Conservation (phyloP, 768 basidiomycete species). For the Erythrobasidium yunnanense region DNA sequence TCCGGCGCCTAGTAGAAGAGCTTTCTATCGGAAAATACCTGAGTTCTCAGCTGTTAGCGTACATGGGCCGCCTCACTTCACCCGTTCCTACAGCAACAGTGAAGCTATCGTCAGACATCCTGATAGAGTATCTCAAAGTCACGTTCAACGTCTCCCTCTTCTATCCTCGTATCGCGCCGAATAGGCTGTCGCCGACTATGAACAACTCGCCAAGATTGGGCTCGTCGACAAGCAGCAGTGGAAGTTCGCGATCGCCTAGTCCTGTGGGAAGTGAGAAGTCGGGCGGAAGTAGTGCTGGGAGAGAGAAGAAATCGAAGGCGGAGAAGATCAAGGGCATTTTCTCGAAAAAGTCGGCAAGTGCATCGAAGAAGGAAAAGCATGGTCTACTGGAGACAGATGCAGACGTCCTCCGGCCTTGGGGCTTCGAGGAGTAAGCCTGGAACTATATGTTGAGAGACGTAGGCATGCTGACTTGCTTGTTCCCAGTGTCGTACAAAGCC, state of each 20-base stretch:
- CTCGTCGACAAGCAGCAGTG: not conserved
- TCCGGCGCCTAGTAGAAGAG: slow-evolving; percentile 25
- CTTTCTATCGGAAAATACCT: slow-evolving; percentile 22
- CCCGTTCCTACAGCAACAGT: not conserved
- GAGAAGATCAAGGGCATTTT: slow-evolving; percentile 23
- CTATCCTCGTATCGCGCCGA: slow-evolving; percentile 25
- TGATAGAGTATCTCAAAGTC: slow-evolving; percentile 37
- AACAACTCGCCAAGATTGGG: not conserved
- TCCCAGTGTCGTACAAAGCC: not conserved
- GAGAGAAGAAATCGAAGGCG: not conserved
- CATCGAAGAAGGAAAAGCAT: not conserved
- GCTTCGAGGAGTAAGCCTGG: slow-evolving; percentile 13
- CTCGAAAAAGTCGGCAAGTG: not conserved
- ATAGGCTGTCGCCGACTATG: not conserved
- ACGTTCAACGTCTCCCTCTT: slow-evolving; percentile 37
- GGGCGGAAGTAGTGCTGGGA: not conserved
- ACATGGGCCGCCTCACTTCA: slow-evolving; percentile 6
- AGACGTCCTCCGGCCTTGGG: slow-evolving; percentile 4
- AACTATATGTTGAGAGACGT: not conserved
- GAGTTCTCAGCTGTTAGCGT: not conserved
- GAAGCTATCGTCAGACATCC: slow-evolving; percentile 16
- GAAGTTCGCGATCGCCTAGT: too few relatives aligned
- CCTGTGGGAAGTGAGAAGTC: too few relatives aligned
- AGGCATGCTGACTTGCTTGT: not conserved
- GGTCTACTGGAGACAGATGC: slow-evolving; percentile 9